phyloP scores from a whole-genome alignment of 495 filamentous ascomycete genomes.

The Sordaria brevicollis region DNA sequence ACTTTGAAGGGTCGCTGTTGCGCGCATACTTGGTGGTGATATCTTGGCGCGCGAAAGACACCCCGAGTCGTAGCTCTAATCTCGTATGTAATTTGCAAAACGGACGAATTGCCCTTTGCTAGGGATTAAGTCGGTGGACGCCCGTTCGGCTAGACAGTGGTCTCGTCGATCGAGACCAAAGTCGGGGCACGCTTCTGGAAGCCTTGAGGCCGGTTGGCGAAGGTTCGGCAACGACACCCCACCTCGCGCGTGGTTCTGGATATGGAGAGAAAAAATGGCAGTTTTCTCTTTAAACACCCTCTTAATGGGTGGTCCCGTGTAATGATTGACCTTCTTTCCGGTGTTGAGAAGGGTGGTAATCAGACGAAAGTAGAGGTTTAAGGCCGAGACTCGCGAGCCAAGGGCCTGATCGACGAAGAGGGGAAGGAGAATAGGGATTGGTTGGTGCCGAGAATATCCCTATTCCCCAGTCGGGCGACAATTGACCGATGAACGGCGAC shows the following conservation, averaged over 20 bases:
- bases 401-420: neutral
- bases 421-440: neutral
- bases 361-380: neutral
- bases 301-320: neutral
- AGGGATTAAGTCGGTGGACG: neutral
- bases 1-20: neutral
- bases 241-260: conserved; percentile 1
- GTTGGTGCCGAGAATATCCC: conserved; percentile 1
- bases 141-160: conserved; percentile 33
- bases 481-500: conserved; percentile 12
- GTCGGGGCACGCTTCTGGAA: conserved; percentile 52
- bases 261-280: neutral
- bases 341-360: neutral
- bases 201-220: conserved; percentile 41
- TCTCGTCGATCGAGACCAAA: conserved; percentile 32
- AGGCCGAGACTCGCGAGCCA: neutral
- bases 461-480: conserved; percentile 13
- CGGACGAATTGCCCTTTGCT: neutral
- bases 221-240: conserved; percentile 49
- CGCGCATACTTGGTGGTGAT: neutral
- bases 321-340: neutral
- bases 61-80: neutral
- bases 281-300: neutral
- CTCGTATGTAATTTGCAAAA: neutral
- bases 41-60: neutral